phyloP scores from a whole-genome alignment of 441 rosid genomes.

The Gossypium laxum region DNA sequence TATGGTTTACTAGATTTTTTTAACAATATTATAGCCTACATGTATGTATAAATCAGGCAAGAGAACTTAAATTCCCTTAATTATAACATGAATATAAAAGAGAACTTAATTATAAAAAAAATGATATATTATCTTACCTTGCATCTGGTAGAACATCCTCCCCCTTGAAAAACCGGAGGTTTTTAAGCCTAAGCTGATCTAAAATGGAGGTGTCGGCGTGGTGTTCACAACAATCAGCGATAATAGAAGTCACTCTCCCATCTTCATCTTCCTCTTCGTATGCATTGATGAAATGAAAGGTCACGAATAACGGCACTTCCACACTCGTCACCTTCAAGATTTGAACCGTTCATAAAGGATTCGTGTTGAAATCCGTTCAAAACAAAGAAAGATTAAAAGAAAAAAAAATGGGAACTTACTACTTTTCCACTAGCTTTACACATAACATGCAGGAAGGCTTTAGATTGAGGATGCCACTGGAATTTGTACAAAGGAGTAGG shows the following conservation, averaged over 20 bases:
- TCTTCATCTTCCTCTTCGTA: slow-evolving; percentile 76
- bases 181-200: slow-evolving; percentile 62
- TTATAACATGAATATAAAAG: no score
- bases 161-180: slow-evolving; percentile 52
- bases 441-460: slow-evolving; percentile 69
- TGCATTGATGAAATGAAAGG: slow-evolving; percentile 91
- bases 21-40: no score
- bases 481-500: slow-evolving; percentile 89
- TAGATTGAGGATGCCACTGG: slow-evolving; percentile 73
- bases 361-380: no score
- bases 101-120: no score
- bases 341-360: not conserved
- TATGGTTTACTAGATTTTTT: no score
- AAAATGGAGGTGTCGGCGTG: slow-evolving; percentile 65
- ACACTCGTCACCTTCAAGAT: slow-evolving; percentile 48
- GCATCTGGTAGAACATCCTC: slow-evolving; percentile 71
- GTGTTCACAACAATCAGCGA: slow-evolving; percentile 91
- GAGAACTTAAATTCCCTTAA: no score
- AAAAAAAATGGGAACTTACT: slow-evolving; percentile 32
- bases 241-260: slow-evolving; percentile 50
- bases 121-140: slow-evolving; percentile 28
- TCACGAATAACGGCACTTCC: slow-evolving; percentile 75
- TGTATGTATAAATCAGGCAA: no score
- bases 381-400: not conserved
- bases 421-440: slow-evolving; percentile 75